phyloP scores from a whole-genome alignment of 257 asterid species.

The Coffea canephora region DNA sequence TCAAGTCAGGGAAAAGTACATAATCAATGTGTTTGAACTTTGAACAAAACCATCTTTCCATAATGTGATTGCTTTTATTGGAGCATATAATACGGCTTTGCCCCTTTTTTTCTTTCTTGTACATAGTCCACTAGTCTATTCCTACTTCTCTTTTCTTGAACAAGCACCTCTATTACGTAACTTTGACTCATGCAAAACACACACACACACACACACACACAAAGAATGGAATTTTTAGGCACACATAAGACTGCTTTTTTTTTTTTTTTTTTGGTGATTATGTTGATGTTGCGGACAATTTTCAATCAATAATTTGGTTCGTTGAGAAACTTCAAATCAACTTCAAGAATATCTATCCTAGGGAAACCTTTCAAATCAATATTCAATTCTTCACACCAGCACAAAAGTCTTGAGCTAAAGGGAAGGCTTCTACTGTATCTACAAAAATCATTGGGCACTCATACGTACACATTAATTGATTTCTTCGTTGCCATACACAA shows the following conservation, averaged over 20 bases:
- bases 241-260: neutral
- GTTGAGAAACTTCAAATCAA: neutral
- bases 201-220: neutral
- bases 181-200: neutral
- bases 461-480: no score
- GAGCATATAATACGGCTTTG: slow-evolving; percentile 23
- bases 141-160: slow-evolving; percentile 22
- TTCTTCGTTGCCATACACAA: neutral
- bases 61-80: slow-evolving; percentile 42
- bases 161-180: neutral
- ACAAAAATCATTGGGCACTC: no score
- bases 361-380: no score
- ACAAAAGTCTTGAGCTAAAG: neutral
- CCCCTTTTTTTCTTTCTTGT: slow-evolving; percentile 21
- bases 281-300: neutral
- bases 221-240: neutral
- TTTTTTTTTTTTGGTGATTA: neutral
- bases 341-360: no score
- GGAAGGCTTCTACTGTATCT: no score
- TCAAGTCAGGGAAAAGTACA: slow-evolving; percentile 41
- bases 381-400: neutral
- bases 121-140: slow-evolving; percentile 44
- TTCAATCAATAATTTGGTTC: neutral
- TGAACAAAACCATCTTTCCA: slow-evolving; percentile 20
- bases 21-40: slow-evolving; percentile 26